phyloP scores from a whole-genome alignment of 2,329 filamentous ascomycete genomes.

The Thielaviopsis musarum region DNA sequence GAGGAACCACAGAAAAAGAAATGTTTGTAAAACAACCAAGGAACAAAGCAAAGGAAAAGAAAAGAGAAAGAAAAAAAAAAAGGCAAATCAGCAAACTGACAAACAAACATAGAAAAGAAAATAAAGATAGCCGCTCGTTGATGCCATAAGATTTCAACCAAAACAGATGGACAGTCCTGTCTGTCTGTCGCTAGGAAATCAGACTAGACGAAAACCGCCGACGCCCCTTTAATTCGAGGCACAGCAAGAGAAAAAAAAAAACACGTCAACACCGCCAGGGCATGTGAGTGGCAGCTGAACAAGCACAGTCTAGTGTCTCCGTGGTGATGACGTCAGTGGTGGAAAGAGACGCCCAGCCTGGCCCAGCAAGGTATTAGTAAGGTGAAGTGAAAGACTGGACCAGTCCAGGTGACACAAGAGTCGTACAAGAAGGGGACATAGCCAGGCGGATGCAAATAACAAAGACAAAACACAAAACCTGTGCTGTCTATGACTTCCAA shows the following conservation, averaged over 20 bases:
- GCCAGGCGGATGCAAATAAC: not conserved
- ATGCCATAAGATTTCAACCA: not conserved
- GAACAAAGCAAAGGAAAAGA: slow-evolving; percentile 1
- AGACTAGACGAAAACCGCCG: not conserved
- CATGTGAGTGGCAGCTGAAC: not conserved
- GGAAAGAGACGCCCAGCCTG: no score
- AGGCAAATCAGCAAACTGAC: not conserved
- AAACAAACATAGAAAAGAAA: not conserved
- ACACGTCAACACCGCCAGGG: not conserved
- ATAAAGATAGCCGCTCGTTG: not conserved
- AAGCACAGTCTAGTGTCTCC: not conserved
- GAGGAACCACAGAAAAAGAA: no score
- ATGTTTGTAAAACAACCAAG: not conserved
- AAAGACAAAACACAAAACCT: not conserved
- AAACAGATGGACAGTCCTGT: not conserved
- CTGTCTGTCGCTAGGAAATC: not conserved
- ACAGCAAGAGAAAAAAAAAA: not conserved
- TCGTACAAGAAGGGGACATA: no score
- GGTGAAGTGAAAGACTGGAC: no score
- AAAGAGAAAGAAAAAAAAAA: not conserved
- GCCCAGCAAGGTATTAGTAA: no score
- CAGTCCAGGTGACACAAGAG: no score
- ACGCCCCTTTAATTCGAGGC: not conserved
- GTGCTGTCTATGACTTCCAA: slow-evolving; percentile 51
- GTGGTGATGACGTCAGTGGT: no score